phyloP scores from a whole-genome alignment of 2,329 filamentous ascomycete genomes.

The Periconia macrospinosa region DNA sequence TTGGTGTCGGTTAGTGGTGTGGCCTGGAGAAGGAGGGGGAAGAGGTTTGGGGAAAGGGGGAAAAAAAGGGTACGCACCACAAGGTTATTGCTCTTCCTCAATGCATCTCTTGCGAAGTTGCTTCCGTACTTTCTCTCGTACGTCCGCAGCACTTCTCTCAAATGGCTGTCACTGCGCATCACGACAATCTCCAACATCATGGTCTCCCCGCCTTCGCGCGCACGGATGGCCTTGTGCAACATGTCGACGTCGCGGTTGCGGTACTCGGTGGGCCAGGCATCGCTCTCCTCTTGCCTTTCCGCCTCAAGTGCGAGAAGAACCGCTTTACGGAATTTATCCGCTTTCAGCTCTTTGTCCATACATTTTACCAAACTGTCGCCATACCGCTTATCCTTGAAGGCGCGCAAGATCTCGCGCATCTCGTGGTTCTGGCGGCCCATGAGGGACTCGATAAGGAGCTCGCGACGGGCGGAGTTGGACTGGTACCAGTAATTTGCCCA shows the following conservation, averaged over 20 bases:
- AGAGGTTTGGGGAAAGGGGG: not conserved
- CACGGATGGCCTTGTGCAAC: constrained; percentile 69
- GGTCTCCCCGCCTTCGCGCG: constrained; percentile 78
- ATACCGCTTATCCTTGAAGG: constrained; percentile 92
- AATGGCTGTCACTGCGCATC: constrained; percentile 75
- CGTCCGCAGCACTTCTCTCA: constrained; percentile 74
- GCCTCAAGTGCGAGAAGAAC: constrained; percentile 83
- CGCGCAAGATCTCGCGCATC: constrained; percentile 80
- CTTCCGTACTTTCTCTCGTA: constrained; percentile 74
- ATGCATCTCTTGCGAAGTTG: constrained; percentile 86
- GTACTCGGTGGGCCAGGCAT: constrained; percentile 61
- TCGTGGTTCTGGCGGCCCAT: constrained; percentile 92
- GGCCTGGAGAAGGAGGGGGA: not conserved
- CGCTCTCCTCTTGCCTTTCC: constrained; percentile 77
- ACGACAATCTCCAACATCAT: constrained; percentile 86
- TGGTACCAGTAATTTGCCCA: constrained; percentile 99
- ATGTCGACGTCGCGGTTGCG: constrained; percentile 68
- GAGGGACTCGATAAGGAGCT: constrained; percentile 88
- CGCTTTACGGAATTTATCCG: constrained; percentile 93
- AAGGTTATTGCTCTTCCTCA: constrained; percentile 86
- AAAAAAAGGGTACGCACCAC: constrained; percentile 67
- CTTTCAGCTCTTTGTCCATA: constrained; percentile 90
- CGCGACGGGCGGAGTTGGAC: constrained; percentile 77
- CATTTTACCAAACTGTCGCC: constrained; percentile 76
- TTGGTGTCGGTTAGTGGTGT: constrained; percentile 1